Evolutionary conservation across 495 filamentous ascomycete genomes (phyloP), one percentile per base, ranked within the genome.

Genomic region (Penicillium subrubescens): DNA sequence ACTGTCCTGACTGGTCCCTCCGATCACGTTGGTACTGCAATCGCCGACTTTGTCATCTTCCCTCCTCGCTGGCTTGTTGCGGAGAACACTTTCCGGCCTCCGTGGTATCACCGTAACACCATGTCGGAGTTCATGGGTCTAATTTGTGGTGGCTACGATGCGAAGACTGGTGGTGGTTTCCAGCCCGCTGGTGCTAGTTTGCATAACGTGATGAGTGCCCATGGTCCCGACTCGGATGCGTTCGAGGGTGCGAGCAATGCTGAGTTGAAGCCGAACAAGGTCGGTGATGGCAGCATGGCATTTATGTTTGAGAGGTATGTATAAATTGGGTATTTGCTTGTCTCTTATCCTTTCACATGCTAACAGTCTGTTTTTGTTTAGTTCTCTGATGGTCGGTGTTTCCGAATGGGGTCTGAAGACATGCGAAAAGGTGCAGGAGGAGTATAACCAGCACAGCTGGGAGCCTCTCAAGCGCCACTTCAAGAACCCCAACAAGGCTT

Each of bases 371-470:
- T 11, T 15, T 39, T 35, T 8, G 2, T 19, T 31, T 78, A 92
- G 89, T 71, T 86, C 83, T 63, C 74, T 92, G 44, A 96, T 96
- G 93, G 85, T 97, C 11, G 93, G 93, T 5, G 92, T 96, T 15
- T 96, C 93, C 17, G 91, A 94, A 66, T 97, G 93, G 93, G 93
- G 92, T 0, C 75, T 96, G 57, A 89, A 91, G 76, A 88, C 83
- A 51, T 96, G 93, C 67, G 81, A 84, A 69, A 96, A 94, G 81
- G 90, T 96, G 41, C 93, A 97, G 77, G 83, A 87, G 65, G 86
- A 84, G 59, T 96, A 97, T 69, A 94, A 88, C 71, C 86, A 87
- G 57, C 90, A 96, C 77, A 94, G 91, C 74, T 97, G 93, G 93
- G 85, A 84, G 37, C 86, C 88, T 8, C 72, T 96, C 64, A 90